Base-by-base conservation (phyloP, 306 rosid species). In the Malus sieversii region DNA sequence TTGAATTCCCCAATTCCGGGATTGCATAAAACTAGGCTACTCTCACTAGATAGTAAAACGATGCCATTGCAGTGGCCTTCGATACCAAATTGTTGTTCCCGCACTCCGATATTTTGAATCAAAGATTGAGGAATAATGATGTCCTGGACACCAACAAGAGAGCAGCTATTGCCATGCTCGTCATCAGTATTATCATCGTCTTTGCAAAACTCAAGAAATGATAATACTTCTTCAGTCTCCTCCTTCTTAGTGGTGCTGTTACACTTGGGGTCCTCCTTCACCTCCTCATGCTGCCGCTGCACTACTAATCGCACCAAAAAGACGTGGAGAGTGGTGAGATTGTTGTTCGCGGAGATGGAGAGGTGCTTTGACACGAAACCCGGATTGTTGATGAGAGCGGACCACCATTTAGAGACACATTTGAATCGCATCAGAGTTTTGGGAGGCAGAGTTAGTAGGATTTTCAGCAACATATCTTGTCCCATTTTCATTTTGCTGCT, bases 371-470 rank as follows among this genome's bases (percentile, higher is more conserved):
- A 6, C 6, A 72, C 76, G 30, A 72, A 72, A 6, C 5, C 2
- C 6, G 67, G 67, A 27, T 23, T 27, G 30, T 6, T 72, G 76
- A 72, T 72, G 46, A 72, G 67, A 23, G 66, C 52, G 4, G 19
- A 22, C 67, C 67, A 72, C 30, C 13, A 57, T 30, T 73, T 73
- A 20, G 25, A 58, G 8, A 73, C 35, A 23, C 77, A 22, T 25
- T 73, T 73, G 46, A 59, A 73, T 15, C 40, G 58, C 66, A 60
- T 46, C 15, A 73, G 13, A 73, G 77, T 5, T 27, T 73, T 46
- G 8, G 68, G 68, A 14, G 68, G 77, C 55, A 60, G 48, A 23
- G 10, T 0, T 25, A 2, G 25, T 7, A 73, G 16, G 16, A 40
- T 42, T 42, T 35, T 11, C 23, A 15, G 7, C 23, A 29, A 27